These are phyloP conservation scores for Parafenestella ontariensis DNA, from an alignment of 2,329 filamentous ascomycete genomes.

Conservation along the genomic window DNA sequence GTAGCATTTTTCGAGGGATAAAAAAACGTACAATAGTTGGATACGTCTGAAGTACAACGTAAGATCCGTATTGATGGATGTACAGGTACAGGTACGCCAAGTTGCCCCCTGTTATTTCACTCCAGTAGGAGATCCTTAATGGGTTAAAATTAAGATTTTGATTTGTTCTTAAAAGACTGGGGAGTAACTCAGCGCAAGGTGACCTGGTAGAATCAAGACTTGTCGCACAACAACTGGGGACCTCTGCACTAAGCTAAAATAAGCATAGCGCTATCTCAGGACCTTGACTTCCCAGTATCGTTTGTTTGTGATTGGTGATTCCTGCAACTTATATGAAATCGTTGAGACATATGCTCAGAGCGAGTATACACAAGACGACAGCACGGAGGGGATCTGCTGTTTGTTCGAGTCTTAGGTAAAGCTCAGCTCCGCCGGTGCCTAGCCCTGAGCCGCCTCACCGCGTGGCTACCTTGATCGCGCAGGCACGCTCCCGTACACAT, in stretches of 20 bases:
- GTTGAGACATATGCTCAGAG: not conserved
- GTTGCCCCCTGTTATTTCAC: too few species aligned
- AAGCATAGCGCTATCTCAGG: not conserved
- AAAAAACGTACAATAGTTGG: too few species aligned
- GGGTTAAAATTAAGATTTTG: too few species aligned
- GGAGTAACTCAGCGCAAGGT: too few species aligned
- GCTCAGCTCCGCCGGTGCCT: conserved; percentile 16
- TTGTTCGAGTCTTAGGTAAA: not conserved
- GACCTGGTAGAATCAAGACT: too few species aligned
- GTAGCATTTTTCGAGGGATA: too few species aligned
- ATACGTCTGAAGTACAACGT: too few species aligned
- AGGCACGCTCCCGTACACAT: not conserved
- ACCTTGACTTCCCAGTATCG: not conserved
- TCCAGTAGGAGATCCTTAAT: too few species aligned
- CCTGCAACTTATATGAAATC: not conserved
- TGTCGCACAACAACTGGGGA: too few species aligned
- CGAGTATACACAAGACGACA: conserved; percentile 4
- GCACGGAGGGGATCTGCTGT: not conserved
- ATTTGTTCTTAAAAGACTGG: too few species aligned
- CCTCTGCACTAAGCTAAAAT: not conserved
- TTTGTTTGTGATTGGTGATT: conserved; percentile 4
- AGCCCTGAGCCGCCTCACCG: conserved; percentile 15
- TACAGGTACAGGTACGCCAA: too few species aligned
- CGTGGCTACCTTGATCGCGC: not conserved
- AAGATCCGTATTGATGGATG: too few species aligned